These are phyloP conservation scores for Phytopythium helicoides DNA, from an alignment of 352 stramenopile species.

Conservation along the genomic window DNA sequence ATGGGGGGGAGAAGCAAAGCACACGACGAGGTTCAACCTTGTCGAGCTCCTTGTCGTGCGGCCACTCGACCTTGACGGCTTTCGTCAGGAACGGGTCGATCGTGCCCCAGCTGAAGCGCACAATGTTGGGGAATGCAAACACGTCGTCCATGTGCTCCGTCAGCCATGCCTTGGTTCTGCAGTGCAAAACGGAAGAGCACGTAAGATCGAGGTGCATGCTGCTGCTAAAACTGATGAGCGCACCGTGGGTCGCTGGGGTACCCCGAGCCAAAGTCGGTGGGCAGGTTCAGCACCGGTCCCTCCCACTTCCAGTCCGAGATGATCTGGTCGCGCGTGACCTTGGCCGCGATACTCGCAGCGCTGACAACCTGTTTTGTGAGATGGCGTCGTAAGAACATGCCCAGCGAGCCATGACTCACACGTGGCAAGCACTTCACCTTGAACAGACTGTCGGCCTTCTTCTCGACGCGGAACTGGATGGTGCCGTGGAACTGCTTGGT, in stretches of 20 bases:
- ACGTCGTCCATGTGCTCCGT: conserved; percentile 75
- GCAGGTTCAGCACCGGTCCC: conserved; percentile 52
- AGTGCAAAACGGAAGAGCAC: not conserved
- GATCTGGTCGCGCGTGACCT: conserved; percentile 91
- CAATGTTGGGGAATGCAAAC: conserved; percentile 91
- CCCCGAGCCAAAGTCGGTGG: conserved; percentile 80
- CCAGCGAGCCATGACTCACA: no score
- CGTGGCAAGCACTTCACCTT: no score
- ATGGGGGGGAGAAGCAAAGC: no score
- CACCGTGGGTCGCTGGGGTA: conserved; percentile 94
- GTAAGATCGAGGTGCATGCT: conserved; percentile 5
- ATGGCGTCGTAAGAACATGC: no score
- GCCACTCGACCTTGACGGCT: conserved; percentile 63
- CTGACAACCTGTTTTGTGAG: conserved; percentile 64
- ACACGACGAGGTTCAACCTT: conserved; percentile 36
- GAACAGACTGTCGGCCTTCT: conserved; percentile 96
- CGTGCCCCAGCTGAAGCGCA: conserved; percentile 93
- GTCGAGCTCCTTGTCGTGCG: conserved; percentile 62
- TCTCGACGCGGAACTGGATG: conserved; percentile 94
- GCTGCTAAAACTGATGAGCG: not conserved
- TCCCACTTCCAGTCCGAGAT: conserved; percentile 91
- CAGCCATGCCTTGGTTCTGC: conserved; percentile 88
- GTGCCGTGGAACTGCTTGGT: conserved; percentile 87
- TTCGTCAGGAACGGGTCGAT: conserved; percentile 54
- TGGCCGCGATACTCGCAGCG: conserved; percentile 92